Base-by-base conservation (phyloP, 441 rosid genomes). In the Breynia disticha region DNA sequence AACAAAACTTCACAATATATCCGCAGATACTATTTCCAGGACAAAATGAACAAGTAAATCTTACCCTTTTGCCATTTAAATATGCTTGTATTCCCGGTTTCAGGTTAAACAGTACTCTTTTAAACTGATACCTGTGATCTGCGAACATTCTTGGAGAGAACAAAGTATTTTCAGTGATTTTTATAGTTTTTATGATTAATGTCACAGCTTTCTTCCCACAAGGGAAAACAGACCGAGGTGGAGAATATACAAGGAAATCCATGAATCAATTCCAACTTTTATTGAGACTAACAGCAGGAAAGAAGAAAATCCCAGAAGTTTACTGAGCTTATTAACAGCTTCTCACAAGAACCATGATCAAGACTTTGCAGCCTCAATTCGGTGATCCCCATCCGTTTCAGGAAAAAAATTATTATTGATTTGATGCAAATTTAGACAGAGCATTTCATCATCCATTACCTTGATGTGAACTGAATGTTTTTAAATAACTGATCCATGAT, bases 161-260 rank as follows among this genome's bases (percentile, higher is more conserved):
- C 32, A 24, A 24, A n/a, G 32, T 24, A 7, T 2, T 24, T 21
- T 16, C 32, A 24, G 4, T 21, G 9, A 9, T 49, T 24, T 24
- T 24, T 24, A 6, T n/a, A n/a, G 16, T 17, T 2, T 5, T 15
- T 0, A 45, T 44, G 37, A 12, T 24, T 2, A 16, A 22, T 22
- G 18, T 37, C 51, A 12, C 72, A 90, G 97, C 76, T 88, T 82
- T 67, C 52, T 82, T n/a, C 96, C 98, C 4, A 82, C 96, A 1
- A 78, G 61, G 75, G 82, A 77, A 32, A 91, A 91, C 65, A 80
- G 77, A 65, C 72, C 79, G 58, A 75, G 86, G 55, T 73, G 84
- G 95, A 74, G 68, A 55, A 22, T 72, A 2, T 90, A 88, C 50
- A 80, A 67, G 59, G 82, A 86, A 68, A 78, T 76, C 11, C 79